phyloP scores from a whole-genome alignment of 441 rosid species.

The Aquilaria agallochum region DNA sequence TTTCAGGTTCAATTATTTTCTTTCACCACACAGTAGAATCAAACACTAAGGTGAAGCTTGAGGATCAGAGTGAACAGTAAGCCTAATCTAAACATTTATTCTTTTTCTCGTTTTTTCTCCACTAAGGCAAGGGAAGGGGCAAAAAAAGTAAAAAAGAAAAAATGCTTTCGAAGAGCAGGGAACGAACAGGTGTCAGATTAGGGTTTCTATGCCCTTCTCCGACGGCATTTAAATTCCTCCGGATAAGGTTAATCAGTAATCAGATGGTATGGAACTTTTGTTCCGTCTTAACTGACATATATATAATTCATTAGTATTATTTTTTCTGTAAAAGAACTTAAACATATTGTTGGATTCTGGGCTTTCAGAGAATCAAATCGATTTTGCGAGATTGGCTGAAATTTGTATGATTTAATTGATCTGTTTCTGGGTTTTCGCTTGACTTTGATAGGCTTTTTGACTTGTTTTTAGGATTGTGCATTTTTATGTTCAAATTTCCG shows the following conservation, averaged over 20 bases:
- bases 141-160: slow-evolving; percentile 1
- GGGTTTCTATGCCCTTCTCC: slow-evolving; percentile 5
- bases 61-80: no score
- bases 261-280: slow-evolving; percentile 31
- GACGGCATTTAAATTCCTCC: slow-evolving; percentile 7
- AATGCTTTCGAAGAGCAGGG: not conserved
- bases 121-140: slow-evolving; percentile 14
- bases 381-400: not conserved
- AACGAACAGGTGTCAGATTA: slow-evolving; percentile 13
- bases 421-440: slow-evolving; percentile 21
- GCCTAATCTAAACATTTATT: not conserved
- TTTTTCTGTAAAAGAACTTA: not conserved
- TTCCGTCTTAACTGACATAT: slow-evolving; percentile 7
- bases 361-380: no score
- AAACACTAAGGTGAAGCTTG: no score
- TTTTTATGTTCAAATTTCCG: slow-evolving; percentile 12
- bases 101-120: slow-evolving; percentile 23
- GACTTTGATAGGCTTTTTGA: slow-evolving; percentile 18
- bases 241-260: not conserved
- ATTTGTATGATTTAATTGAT: slow-evolving; percentile 27
- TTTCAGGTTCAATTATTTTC: no score
- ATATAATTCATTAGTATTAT: slow-evolving; percentile 3
- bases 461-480: slow-evolving; percentile 5
- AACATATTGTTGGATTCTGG: not conserved
- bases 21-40: no score